These are phyloP conservation scores for Boletus sensibilis DNA, from an alignment of 768 basidiomycete genomes.

Conservation along the genomic window DNA sequence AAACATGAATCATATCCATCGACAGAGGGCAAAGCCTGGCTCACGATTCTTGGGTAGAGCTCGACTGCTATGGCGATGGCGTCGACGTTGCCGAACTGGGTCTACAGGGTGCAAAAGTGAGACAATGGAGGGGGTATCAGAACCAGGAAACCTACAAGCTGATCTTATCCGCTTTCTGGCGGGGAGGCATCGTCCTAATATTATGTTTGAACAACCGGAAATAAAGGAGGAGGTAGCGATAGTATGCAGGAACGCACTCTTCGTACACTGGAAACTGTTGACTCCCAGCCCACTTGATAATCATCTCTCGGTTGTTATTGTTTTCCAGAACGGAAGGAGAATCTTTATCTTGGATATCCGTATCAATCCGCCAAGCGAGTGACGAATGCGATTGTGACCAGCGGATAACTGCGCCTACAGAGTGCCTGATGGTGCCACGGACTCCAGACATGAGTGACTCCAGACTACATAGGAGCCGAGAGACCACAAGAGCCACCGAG, in stretches of 20 bases:
- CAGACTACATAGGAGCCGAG: neutral
- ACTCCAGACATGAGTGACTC: neutral
- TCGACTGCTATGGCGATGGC: neutral
- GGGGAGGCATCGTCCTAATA: neutral
- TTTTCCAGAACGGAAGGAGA: neutral
- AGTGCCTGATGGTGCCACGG: neutral
- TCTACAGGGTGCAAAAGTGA: neutral
- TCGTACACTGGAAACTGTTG: neutral
- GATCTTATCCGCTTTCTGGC: neutral
- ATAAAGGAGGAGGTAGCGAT: neutral
- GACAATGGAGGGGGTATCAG: neutral
- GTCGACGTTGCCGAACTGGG: neutral
- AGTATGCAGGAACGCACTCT: neutral
- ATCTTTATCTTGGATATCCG: neutral
- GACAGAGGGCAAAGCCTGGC: neutral
- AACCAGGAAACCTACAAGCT: neutral
- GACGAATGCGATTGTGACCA: neutral
- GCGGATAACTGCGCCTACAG: neutral
- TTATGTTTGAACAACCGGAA: too few relatives aligned
- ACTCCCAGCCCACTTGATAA: constrained; percentile 1
- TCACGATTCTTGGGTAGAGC: constrained; percentile 2
- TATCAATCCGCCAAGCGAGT: constrained; percentile 12
- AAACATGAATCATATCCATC: neutral
- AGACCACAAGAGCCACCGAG: neutral
- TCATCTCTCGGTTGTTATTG: neutral